Conservation (phyloP, 805 yeast genomes). For the Helenozyma baotianmanensis region DNA sequence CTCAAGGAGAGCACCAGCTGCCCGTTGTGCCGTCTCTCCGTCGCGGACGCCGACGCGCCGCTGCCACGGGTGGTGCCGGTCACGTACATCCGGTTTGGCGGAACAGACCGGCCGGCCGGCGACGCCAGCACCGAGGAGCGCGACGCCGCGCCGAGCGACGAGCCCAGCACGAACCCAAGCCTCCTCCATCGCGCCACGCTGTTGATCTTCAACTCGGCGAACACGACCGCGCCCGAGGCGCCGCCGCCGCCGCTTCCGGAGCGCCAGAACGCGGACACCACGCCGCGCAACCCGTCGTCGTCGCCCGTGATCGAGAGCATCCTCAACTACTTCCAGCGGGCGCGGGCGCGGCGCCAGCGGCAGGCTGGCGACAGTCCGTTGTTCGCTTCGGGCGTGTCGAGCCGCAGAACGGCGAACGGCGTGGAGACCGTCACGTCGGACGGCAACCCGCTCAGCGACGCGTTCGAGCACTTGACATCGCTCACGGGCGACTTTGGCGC, state of each 20-base stretch:
- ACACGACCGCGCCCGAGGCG: constrained; percentile 4
- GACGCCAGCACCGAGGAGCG: neutral
- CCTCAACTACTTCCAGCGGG: constrained; percentile 9
- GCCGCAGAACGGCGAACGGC: constrained; percentile 44
- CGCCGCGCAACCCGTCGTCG: constrained; percentile 8
- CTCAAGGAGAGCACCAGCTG: constrained; percentile 68
- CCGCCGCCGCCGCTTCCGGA: constrained; percentile 9
- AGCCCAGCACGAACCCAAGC: constrained; percentile 1
- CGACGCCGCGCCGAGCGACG: neutral
- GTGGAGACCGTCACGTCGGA: constrained; percentile 31
- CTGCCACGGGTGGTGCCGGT: constrained; percentile 1
- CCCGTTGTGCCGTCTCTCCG: constrained; percentile 71
- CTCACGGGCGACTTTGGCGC: constrained; percentile 1
- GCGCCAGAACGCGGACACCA: neutral
- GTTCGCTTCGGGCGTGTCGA: constrained; percentile 47
- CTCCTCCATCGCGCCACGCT: constrained; percentile 12
- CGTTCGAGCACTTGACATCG: constrained; percentile 1
- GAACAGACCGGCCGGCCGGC: neutral
- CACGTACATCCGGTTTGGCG: constrained; percentile 9
- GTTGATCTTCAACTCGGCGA: constrained; percentile 7
- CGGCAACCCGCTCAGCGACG: constrained; percentile 1
- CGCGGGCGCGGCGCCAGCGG: constrained; percentile 3
- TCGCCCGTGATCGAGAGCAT: constrained; percentile 14
- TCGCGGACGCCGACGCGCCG: constrained; percentile 8
- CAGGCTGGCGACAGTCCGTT: constrained; percentile 14